These are phyloP conservation scores for Dujonia santamariae DNA, from an alignment of 1,139 yeast species.

Conservation along the genomic window DNA sequence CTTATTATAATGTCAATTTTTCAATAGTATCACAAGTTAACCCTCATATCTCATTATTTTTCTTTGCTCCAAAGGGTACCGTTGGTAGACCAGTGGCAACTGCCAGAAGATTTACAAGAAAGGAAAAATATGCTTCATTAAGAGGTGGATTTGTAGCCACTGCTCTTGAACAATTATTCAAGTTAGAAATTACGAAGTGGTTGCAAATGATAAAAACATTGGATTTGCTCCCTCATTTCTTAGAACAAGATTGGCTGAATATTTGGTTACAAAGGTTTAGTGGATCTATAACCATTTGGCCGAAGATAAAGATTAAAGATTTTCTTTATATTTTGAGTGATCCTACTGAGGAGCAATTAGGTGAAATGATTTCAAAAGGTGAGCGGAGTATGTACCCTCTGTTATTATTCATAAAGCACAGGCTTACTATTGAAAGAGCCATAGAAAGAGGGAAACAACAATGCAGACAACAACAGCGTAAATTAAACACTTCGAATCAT, in stretches of 20 bases:
- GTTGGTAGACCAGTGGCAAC: conserved; percentile 74
- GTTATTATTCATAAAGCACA: conserved; percentile 59
- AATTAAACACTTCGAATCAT: conserved; percentile 11
- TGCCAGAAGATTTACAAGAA: conserved; percentile 44
- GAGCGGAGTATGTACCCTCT: conserved; percentile 68
- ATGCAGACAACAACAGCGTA: conserved; percentile 1
- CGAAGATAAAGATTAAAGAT: conserved; percentile 57
- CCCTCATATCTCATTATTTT: conserved; percentile 76
- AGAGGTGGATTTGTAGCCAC: conserved; percentile 79
- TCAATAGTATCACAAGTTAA: conserved; percentile 79
- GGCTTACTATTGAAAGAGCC: conserved; percentile 61
- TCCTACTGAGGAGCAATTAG: conserved; percentile 59
- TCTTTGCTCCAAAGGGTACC: conserved; percentile 77
- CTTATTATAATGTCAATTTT: conserved; percentile 76
- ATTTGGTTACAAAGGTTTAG: conserved; percentile 72
- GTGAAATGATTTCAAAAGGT: conserved; percentile 58
- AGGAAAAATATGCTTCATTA: conserved; percentile 41
- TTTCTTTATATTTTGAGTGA: conserved; percentile 66
- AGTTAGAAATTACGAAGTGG: conserved; percentile 76
- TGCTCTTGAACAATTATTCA: conserved; percentile 66
- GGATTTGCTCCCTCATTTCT: conserved; percentile 63
- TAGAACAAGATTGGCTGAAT: conserved; percentile 80
- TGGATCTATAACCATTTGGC: conserved; percentile 78
- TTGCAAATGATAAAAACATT: conserved; percentile 61
- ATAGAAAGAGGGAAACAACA: conserved; percentile 48